Percentiles rank a stretch among this genome's conserved stretches.
These are phyloP conservation scores for Botryobasidium botryosum DNA, from an alignment of 768 basidiomycete species.

Conservation along the genomic window DNA sequence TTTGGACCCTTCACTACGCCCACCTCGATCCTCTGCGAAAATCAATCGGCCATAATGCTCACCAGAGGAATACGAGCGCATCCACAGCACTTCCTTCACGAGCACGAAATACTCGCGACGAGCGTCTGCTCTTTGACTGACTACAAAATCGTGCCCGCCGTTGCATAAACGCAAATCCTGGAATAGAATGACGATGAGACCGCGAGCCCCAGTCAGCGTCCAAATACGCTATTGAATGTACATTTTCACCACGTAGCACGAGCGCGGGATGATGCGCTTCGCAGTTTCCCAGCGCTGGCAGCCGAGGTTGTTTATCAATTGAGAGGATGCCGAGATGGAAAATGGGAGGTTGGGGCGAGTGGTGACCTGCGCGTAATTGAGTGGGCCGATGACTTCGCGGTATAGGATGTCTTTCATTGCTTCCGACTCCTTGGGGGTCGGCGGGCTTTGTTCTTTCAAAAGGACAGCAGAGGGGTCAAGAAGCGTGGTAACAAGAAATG, in stretches of 20 bases:
- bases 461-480: not conserved
- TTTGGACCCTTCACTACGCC: conserved; percentile 14
- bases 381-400: conserved; percentile 9
- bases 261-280: conserved; percentile 4
- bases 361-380: conserved; percentile 9
- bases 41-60: no score
- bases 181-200: conserved; percentile 1
- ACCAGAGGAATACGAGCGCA: not conserved
- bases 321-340: conserved; percentile 4
- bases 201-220: conserved; percentile 8
- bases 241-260: conserved; percentile 1
- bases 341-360: conserved; percentile 13
- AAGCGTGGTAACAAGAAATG: not conserved
- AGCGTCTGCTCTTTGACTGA: not conserved
- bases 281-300: conserved; percentile 11
- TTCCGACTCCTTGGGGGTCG: not conserved
- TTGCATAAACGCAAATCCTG: conserved; percentile 1
- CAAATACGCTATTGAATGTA: not conserved
- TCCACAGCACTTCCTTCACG: conserved; percentile 1
- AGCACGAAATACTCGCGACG: no score
- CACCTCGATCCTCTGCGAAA: not conserved
- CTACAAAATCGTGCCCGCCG: not conserved
- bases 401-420: conserved; percentile 3
- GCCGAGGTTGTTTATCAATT: conserved; percentile 11
- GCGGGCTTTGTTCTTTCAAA: no score